Percentiles rank a stretch among this genome's conserved stretches.
These are phyloP conservation scores for Exophiala xenobiotica DNA, from an alignment of 2,329 filamentous ascomycete species.

Conservation along the genomic window DNA sequence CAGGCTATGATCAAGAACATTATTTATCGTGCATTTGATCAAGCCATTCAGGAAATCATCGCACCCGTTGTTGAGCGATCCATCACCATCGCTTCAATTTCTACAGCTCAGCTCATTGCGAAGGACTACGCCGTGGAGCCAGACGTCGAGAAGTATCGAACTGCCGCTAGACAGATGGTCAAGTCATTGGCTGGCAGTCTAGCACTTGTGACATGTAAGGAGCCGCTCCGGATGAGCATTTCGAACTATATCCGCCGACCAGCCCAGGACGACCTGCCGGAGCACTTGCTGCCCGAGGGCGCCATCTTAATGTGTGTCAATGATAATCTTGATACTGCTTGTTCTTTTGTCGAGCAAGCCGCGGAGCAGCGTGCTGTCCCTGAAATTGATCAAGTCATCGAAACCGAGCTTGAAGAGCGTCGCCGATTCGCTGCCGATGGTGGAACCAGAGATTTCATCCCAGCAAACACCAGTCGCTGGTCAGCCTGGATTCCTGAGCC, in stretches of 20 bases:
- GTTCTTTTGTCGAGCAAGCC: conserved; percentile 89
- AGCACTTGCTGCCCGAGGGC: conserved; percentile 80
- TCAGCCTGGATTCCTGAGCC: conserved; percentile 91
- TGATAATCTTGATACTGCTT: conserved; percentile 91
- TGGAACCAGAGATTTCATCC: conserved; percentile 26
- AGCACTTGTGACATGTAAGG: conserved; percentile 96
- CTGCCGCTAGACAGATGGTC: conserved; percentile 88
- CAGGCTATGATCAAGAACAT: conserved; percentile 67
- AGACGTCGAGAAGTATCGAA: conserved; percentile 81
- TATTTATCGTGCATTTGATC: conserved; percentile 79
- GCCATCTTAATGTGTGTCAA: conserved; percentile 99
- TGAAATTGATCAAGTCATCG: conserved; percentile 93
- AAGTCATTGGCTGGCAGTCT: conserved; percentile 91
- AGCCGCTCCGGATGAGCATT: conserved; percentile 92
- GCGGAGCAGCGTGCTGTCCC: conserved; percentile 89
- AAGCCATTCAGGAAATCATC: conserved; percentile 93
- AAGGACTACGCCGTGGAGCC: conserved; percentile 96
- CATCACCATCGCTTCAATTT: conserved; percentile 96
- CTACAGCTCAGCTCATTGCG: conserved; percentile 88
- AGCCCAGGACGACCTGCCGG: conserved; percentile 48
- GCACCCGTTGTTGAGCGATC: conserved; percentile 96
- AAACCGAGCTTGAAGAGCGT: conserved; percentile 73
- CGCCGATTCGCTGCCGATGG: conserved; percentile 70
- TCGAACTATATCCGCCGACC: conserved; percentile 95
- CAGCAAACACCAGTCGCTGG: conserved; percentile 75